A percentile compares a stretch with the other conserved stretches of the same genome.
phyloP scores from a whole-genome alignment of 306 rosid genomes.

The Astragalus glycyphyllos region DNA sequence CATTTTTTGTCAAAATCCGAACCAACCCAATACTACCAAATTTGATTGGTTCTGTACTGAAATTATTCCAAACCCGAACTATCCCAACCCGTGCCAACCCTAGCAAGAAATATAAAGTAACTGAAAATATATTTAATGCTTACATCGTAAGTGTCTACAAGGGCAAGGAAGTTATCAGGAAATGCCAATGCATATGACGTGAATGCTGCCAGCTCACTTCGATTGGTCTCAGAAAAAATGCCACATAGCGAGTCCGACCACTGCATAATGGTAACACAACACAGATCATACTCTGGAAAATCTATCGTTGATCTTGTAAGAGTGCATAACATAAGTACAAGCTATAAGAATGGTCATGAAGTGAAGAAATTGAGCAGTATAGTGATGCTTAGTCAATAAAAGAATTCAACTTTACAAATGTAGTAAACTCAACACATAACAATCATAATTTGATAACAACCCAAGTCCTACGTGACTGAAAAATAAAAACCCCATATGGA shows the following conservation, averaged over 20 bases:
- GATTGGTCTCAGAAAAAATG: slow-evolving; percentile 87
- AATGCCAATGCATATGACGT: slow-evolving; percentile 95
- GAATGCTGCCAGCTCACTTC: slow-evolving; percentile 97
- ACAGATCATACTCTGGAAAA: slow-evolving; percentile 21
- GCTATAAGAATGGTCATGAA: slow-evolving; percentile 16
- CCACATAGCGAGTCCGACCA: slow-evolving; percentile 57
- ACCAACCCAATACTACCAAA: no score
- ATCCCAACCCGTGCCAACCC: no score
- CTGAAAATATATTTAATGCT: slow-evolving; percentile 38
- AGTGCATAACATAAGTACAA: slow-evolving; percentile 1
- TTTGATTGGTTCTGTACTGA: no score
- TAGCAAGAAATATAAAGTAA: slow-evolving; percentile 5
- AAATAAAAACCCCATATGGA: no score
- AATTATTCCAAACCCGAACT: no score
- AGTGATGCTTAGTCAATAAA: slow-evolving; percentile 18
- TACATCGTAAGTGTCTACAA: slow-evolving; percentile 98
- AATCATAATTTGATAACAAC: no score
- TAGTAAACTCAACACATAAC: no score
- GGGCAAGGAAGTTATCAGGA: slow-evolving; percentile 87
- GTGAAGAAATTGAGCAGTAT: slow-evolving; percentile 7
- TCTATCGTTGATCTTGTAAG: slow-evolving; percentile 26
- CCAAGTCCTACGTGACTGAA: no score
- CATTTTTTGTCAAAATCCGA: no score
- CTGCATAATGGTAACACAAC: slow-evolving; percentile 58
- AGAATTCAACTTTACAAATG: background rate